Evolutionary conservation across 176 grass and related monocot species (phyloP), one percentile per base, ranked within the genome.

Genomic region (Oryza longistaminata): DNA sequence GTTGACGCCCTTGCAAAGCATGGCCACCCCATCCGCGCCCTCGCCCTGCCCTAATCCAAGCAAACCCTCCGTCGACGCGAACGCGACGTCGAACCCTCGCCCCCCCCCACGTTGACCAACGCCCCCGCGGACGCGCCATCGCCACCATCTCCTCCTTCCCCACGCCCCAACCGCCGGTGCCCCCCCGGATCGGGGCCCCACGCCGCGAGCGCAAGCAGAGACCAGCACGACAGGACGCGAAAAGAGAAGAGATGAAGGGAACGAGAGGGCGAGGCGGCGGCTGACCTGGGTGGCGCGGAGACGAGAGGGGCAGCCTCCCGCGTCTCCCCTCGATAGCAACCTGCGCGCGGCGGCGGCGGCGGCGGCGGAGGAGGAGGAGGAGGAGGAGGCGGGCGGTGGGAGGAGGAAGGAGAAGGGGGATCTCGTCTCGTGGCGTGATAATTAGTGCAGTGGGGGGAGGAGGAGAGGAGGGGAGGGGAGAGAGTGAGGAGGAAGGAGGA

Each of bases 351-450:
- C 10, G 62, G 43, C 19, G 3, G 35, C 35, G 40, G 82, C 7
- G 15, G 5, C n/a, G 11, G 16, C 0, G 76, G 26, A 1, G 42
- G 42, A 9, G 42, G 40, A 9, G 40, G 65, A 66, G 66, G 3
- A 34, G 34, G 40, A 9, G 40, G 65, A 66, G 66, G 3, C 3
- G 34, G 35, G 45, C 9, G 21, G 72, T 55, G 44, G 19, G 19
- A 60, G 34, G 27, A 22, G 60, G 83, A 24, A 49, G 69, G 79
- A 69, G 70, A 92, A 78, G 79, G 90, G 85, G 85, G 87, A 82
- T 31, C 29, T 31, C 29, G 4, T 88, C 79, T 89, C 70, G 73
- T 85, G 79, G 77, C 62, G 77, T 75, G 76, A 71, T 84, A 84
- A 83, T 75, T 91, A 88, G 72, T 65, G 58, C 44, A 81, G 76